Evolutionary conservation across 768 basidiomycete genomes (phyloP), one percentile per base, ranked within the genome.

Genomic region (Auricularia heimuer): DNA sequence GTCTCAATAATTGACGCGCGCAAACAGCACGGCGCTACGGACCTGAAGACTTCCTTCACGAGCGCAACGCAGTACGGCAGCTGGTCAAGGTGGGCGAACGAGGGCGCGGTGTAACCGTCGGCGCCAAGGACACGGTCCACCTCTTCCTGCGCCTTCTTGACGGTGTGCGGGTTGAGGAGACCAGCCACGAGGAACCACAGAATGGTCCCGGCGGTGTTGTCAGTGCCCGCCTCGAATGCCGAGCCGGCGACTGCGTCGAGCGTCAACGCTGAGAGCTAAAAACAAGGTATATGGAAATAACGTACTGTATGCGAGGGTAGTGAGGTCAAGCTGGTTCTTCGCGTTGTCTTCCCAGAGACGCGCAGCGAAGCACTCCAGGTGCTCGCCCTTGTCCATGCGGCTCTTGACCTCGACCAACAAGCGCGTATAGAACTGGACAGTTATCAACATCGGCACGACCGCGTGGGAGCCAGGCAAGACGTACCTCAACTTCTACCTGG

Each of bases 131-230:
- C 56, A 0, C 58, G 42, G 42, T 75, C 72, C 29, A 77, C 69
- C 29, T 75, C 73, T 2, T 65, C 67, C 61, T 74, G 74, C 0
- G 71, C 74, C 39, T 69, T 72, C 62, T 67, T 64, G 29, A 69
- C 69, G 3, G 67, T 68, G 14, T 73, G 68, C 7, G 71, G 73
- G 61, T 70, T 71, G 4, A 67, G 54, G 3, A 67, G 35, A 65
- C 67, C 65, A 1, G 66, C 66, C 70, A 73, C 65, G 67, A 73
- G 62, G 35, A 75, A 76, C 65, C 64, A 69, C 16, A 64, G 67
- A 14, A 70, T 56, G 14, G 67, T 62, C 11, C 60, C 68, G 6
- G 70, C 63, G 1, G 70, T 71, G 4, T 67, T 71, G 56, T 68
- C 71, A 12, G 70, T 69, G 12, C 71, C 71, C 2, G 71, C 71